Percentiles rank a stretch among this genome's conserved stretches.
phyloP scores from a whole-genome alignment of 345 rosid species.

The Arabis alpina region DNA sequence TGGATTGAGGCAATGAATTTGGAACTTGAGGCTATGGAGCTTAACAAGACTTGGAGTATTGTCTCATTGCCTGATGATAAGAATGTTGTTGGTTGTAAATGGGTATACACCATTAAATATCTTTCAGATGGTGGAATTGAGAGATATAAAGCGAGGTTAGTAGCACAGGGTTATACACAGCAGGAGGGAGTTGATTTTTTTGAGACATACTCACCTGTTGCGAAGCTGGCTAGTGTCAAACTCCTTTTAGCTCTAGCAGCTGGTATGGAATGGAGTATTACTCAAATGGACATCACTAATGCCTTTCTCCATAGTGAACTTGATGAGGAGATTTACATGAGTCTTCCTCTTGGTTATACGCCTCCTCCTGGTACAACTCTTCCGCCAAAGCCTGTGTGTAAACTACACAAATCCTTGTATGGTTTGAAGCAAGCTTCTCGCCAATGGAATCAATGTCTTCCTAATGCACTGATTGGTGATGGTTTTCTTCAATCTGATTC shows the following conservation, averaged over 20 bases:
- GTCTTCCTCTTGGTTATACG: too few relatives aligned
- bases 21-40: neutral
- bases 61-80: neutral
- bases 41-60: neutral
- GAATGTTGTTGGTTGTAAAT: neutral
- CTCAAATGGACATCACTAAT: too few relatives aligned
- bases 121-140: too few relatives aligned
- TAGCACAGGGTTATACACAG: too few relatives aligned
- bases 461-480: neutral
- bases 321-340: too few relatives aligned
- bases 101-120: neutral
- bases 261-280: too few relatives aligned
- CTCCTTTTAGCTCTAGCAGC: too few relatives aligned
- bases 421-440: neutral
- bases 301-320: too few relatives aligned
- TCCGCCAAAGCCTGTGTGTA: neutral
- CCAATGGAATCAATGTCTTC: neutral
- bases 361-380: neutral
- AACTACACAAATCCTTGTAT: neutral
- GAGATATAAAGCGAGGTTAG: too few relatives aligned
- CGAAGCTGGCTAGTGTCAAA: too few relatives aligned
- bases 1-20: neutral
- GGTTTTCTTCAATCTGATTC: neutral
- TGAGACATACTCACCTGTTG: too few relatives aligned
- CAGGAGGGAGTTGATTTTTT: too few relatives aligned